phyloP scores from a whole-genome alignment of 2,329 filamentous ascomycete species.

The Fusarium stilboides region DNA sequence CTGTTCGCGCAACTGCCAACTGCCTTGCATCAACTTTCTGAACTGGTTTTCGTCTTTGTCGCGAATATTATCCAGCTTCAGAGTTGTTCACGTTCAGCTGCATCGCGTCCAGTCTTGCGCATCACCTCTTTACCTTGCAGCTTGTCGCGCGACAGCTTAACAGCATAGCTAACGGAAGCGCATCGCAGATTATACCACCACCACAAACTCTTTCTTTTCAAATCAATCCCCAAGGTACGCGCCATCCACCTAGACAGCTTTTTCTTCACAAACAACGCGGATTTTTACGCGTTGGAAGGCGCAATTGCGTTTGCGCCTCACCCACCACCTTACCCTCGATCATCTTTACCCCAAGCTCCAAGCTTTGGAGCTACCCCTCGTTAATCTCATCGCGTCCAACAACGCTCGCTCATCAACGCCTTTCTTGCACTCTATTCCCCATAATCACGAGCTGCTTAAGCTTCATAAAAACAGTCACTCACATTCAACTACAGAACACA shows the following conservation, averaged over 20 bases:
- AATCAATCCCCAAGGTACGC: slow-evolving; percentile 46
- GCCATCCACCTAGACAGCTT: slow-evolving; percentile 22
- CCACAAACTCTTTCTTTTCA: slow-evolving; percentile 28
- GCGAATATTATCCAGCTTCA: slow-evolving; percentile 33
- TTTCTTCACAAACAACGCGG: slow-evolving; percentile 30
- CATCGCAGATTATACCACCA: slow-evolving; percentile 50
- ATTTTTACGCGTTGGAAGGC: slow-evolving; percentile 37
- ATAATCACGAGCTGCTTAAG: not conserved
- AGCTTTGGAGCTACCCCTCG: slow-evolving; percentile 48
- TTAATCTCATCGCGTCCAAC: slow-evolving; percentile 6
- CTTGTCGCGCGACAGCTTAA: slow-evolving; percentile 35
- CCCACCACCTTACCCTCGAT: slow-evolving; percentile 31
- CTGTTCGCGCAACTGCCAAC: slow-evolving; percentile 22
- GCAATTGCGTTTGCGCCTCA: slow-evolving; percentile 53
- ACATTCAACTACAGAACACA: slow-evolving; percentile 52
- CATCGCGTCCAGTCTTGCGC: slow-evolving; percentile 32
- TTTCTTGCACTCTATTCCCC: not conserved
- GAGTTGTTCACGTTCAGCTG: slow-evolving; percentile 43
- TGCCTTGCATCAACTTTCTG: slow-evolving; percentile 31
- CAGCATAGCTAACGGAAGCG: slow-evolving; percentile 50
- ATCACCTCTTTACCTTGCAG: slow-evolving; percentile 37
- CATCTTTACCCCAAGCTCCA: slow-evolving; percentile 16
- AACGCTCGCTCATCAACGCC: not conserved
- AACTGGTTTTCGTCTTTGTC: slow-evolving; percentile 42
- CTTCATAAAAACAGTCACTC: slow-evolving; percentile 13